Base-by-base conservation (phyloP, 345 rosid genomes). In the Luvunga scandens region DNA sequence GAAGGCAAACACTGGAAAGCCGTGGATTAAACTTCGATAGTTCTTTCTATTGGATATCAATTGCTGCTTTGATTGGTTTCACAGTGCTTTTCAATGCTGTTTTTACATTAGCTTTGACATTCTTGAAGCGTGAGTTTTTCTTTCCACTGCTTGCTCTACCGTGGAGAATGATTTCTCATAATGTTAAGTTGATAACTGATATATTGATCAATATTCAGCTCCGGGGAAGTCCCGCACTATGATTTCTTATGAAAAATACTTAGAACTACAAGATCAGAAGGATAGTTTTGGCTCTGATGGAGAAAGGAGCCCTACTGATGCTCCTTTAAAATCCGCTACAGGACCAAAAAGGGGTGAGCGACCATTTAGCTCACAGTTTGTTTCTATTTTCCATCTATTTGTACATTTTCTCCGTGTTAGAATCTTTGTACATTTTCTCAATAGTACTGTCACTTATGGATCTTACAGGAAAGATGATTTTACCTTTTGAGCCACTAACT, bases 401-500 rank as follows among this genome's bases (percentile, higher is more conserved):
- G 50, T 2, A 10, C 16, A 6, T 12, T 75, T 65, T 38, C 39
- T 38, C 6, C 6, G 9, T 39, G 10, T 0, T 42, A 9, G 14
- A 42, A 9, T 42, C 48, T 12, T 42, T 42, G 50, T 45, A 13
- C 50, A 7, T 12, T 75, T 65, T n/a, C 57, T 64, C 9, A 50
- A 50, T 31, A 19, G 4, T 45, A 13, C 18, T 53, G 50, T 30
- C 63, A 22, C 14, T 65, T 56, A 25, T 16, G 21, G 10, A 42
- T 65, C 45, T 65, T 75, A 18, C 74, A 73, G 85, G 84, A 72
- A 80, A 77, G 66, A 80, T 82, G 85, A 83, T 83, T 63, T 76
- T 88, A 56, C 89, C 91, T 63, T 88, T 88, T 75, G 80, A 86
- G 69, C 87, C 87, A 2, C 60, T 80, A 12, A 82, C 91, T 38